phyloP scores from a whole-genome alignment of 257 asterid species.

The Rubia yunnanensis region DNA sequence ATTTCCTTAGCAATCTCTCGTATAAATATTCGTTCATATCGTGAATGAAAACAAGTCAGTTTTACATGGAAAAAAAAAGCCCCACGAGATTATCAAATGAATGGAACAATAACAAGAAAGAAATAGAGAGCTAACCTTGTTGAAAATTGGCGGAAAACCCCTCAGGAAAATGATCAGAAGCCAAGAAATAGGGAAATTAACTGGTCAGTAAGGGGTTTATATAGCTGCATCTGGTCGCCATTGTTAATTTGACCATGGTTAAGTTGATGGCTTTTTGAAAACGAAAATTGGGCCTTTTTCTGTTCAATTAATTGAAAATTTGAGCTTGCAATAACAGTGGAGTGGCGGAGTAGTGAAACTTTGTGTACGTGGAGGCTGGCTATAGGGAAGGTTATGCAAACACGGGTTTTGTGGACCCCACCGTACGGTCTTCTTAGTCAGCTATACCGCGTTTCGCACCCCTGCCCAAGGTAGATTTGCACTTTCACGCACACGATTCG shows the following conservation, averaged over 20 bases:
- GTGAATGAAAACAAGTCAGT: too few relatives aligned
- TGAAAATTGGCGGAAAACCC: not conserved
- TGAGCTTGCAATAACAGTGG: not conserved
- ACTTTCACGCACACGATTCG: too few relatives aligned
- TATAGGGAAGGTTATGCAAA: slow-evolving; percentile 27
- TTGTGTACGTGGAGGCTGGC: slow-evolving; percentile 21
- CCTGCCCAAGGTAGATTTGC: too few relatives aligned
- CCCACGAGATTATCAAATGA: not conserved
- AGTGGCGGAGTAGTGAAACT: not conserved
- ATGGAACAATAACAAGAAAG: not conserved
- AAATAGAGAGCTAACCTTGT: not conserved
- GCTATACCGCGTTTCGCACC: slow-evolving; percentile 5
- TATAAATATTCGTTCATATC: too few relatives aligned
- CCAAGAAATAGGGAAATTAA: not conserved
- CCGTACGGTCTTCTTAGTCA: slow-evolving; percentile 9
- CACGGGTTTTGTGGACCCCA: slow-evolving; percentile 20
- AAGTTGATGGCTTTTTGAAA: not conserved
- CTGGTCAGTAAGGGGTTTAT: slow-evolving; percentile 8
- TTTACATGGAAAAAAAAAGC: too few relatives aligned
- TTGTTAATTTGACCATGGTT: slow-evolving; percentile 30
- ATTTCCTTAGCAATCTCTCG: too few relatives aligned
- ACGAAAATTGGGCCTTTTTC: not conserved
- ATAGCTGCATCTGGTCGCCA: slow-evolving; percentile 14
- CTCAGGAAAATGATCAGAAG: not conserved
- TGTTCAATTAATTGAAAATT: not conserved